These are phyloP conservation scores for Phytopythium boreale DNA, from an alignment of 352 stramenopile species.

Conservation along the genomic window DNA sequence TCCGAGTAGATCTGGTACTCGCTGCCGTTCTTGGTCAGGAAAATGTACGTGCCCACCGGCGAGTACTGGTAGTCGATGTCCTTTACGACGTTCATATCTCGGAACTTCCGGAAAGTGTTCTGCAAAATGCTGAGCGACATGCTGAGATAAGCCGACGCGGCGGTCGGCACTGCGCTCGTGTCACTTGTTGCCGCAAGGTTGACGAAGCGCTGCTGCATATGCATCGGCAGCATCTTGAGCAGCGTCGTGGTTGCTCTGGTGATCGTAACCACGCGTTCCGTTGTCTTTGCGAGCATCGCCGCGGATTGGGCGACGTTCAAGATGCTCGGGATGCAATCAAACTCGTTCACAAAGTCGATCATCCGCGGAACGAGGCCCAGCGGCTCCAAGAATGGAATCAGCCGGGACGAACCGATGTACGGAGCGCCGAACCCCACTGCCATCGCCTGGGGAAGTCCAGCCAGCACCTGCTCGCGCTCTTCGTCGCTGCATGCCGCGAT, in stretches of 20 bases:
- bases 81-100: conserved; percentile 73
- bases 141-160: conserved; percentile 67
- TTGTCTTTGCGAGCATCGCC: conserved; percentile 75
- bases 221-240: conserved; percentile 63
- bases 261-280: conserved; percentile 74
- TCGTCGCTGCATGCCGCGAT: conserved; percentile 19
- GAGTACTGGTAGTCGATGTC: conserved; percentile 74
- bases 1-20: conserved; percentile 59
- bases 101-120: conserved; percentile 79
- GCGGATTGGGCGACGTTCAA: conserved; percentile 79
- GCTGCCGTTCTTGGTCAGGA: conserved; percentile 55
- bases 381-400: conserved; percentile 43
- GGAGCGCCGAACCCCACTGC: conserved; percentile 77
- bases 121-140: conserved; percentile 82
- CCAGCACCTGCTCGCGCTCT: conserved; percentile 18
- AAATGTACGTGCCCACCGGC: conserved; percentile 76
- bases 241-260: conserved; percentile 76
- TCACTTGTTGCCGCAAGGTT: conserved; percentile 25
- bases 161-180: conserved; percentile 25
- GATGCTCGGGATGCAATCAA: conserved; percentile 84
- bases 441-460: conserved; percentile 46
- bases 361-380: conserved; percentile 50
- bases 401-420: conserved; percentile 53
- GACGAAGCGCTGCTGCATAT: conserved; percentile 70
- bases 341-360: conserved; percentile 83